Base-by-base conservation (phyloP, 805 yeast species). In the Vanderwaltozyma tropicalis region DNA sequence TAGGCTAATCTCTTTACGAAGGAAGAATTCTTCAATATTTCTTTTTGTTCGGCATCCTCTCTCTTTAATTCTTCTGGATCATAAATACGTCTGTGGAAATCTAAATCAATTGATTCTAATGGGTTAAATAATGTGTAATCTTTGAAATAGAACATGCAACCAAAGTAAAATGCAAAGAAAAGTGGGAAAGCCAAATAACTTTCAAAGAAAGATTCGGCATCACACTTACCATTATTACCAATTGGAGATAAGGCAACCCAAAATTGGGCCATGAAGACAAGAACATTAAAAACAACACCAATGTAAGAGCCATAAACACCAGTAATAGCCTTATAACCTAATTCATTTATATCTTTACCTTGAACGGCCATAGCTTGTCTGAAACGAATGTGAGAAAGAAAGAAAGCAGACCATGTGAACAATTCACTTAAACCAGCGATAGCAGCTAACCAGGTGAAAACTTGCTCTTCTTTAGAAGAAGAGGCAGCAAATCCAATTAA, bases 231-330 rank as follows among this genome's bases (percentile, higher is more conserved):
- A 12, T 48, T 59, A 14, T 54, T 42, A 6, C 49, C 76, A 37
- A 76, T 56, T 35, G 84, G 81, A 53, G 67, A 74, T 37, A 76
- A 52, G 3, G 83, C 79, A 40, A 78, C 71, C 77, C 80, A 77
- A 55, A 77, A 74, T 52, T 75, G 80, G 1, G 77, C 78, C 35
- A 68, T 55, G 24, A 75, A 53, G 19, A 77, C 71, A 37, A 76
- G 59, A 9, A 62, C 41, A 40, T 74, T 71, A 44, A 78, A 59
- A n/a, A 62, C 41, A 13, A 74, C 55, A 16, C 74, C 80, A 50
- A 63, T 64, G 45, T 56, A 62, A 3, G 79, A 73, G 13, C 77
- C 78, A 50, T 52, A 59, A 12, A 62, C 49, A 33, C 79, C 79
- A 21, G 67, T 59, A 43, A 60, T 67, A 17, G 79, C 63, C 29